Evolutionary conservation across 2,329 filamentous ascomycete genomes (phyloP).

Genomic region (Scytalidium lignicola): DNA sequence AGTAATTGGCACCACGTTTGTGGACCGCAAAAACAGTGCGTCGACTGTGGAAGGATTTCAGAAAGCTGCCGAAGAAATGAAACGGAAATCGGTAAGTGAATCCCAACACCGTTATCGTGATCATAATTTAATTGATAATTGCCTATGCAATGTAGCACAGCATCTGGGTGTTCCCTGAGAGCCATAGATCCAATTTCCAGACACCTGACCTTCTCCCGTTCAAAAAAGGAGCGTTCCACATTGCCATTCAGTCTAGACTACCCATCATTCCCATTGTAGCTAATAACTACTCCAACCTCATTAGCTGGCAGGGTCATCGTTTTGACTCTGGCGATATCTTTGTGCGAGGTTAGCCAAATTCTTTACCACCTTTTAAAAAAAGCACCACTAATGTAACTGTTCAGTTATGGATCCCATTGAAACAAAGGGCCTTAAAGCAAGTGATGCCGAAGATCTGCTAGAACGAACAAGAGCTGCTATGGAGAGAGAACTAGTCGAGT

Average conservation of each 20-base stretch:
- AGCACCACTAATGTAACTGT: no score
- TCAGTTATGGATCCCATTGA: no score
- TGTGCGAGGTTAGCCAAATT: constrained; percentile 37
- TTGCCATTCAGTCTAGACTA: constrained; percentile 64
- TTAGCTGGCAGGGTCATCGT: constrained; percentile 37
- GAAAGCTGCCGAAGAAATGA: background rate
- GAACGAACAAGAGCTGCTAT: no score
- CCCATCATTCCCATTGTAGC: constrained; percentile 56
- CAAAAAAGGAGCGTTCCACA: constrained; percentile 67
- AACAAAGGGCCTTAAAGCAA: no score
- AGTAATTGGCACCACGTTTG: background rate
- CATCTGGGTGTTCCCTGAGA: constrained; percentile 37
- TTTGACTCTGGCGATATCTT: constrained; percentile 46
- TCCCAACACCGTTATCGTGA: background rate
- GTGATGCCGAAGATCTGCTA: no score
- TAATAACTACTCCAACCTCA: constrained; percentile 44
- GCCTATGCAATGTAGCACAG: no score
- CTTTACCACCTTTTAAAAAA: no score
- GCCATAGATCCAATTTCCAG: constrained; percentile 58
- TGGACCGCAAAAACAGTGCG: background rate
- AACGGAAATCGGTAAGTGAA: background rate
- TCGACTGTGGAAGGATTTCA: background rate
- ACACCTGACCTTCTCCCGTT: constrained; percentile 57
- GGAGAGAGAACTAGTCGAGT: no score
- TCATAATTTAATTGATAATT: no score